Evolutionary conservation across 148 eudicot species (phyloP), one percentile per base, ranked within the genome.

Genomic region (Camellia lanceoleosa): DNA sequence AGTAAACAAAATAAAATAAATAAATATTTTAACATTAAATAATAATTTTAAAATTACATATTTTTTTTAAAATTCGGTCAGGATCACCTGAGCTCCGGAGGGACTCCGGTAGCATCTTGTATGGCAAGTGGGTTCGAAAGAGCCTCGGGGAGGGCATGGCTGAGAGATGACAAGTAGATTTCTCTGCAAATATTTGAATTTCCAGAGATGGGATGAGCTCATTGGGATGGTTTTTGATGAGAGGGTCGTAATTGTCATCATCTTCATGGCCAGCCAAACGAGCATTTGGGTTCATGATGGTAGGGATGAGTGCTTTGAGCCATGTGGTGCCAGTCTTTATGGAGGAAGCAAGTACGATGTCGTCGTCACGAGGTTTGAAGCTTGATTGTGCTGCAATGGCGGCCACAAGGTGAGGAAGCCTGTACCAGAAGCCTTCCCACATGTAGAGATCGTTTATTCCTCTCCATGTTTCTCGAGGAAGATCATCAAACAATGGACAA

Each of bases 381-480:
- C 42, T 41, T 18, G 74, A 70, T 44, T 71, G 41, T 12, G 73
- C 47, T 58, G 70, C 62, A 41, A 63, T 23, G 41, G 70, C 56
- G 18, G 80, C 74, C 58, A 30, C 62, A 5, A 78, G 10, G 51
- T 10, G 19, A 10, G 13, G 11, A 4, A 18, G 63, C 5, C 16
- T 38, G 30, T 51, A 51, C 80, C 80, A 78, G 51, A 78, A 78
- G 18, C 80, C 80, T 67, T 78, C 74, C 63, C 72, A 78, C 11
- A 23, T 47, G 74, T 52, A 78, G 52, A 78, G 74, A n/a, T 55
- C 30, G 44, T 49, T 5, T 5, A 49, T 5, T 49, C 52, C 52
- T 7, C 52, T 5, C 52, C 52, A 49, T 49, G 6, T 49, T 7
- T 5, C 5, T 49, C 7, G 52, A 7, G 52, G 52, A 49, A 49